Base-by-base conservation (phyloP, 805 yeast genomes). In the Candida arabinofermentans region DNA sequence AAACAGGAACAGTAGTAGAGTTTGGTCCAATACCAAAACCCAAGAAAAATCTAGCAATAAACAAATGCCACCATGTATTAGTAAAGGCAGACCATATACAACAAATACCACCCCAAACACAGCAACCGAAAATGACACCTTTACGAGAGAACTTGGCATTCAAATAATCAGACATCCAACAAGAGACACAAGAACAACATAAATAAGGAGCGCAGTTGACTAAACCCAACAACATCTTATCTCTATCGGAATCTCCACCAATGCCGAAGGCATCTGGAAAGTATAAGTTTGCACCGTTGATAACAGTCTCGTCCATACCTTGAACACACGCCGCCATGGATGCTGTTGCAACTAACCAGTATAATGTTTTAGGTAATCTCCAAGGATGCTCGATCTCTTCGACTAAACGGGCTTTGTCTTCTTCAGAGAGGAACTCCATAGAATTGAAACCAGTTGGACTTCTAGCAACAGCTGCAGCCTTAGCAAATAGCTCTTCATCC, bases 311-410 rank as follows among this genome's bases (percentile, higher is more conserved):
- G 62, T 83, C 89, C 81, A 83, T 82, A 60, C 90, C 89, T 59
- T 82, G 88, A 27, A 82, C 83, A 17, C 85, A 85, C 14, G 89
- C 90, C 38, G 85, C 83, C 76, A 82, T 72, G 1, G 88, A 81
- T 14, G 83, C 79, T 48, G 81, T 72, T 10, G 79, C 71, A 41
- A 83, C 77, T 41, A 82, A 75, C 45, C 68, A 77, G 47, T 75
- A 59, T 52, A 83, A 65, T 45, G 71, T 76, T 8, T 53, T 49
- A 18, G 66, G 79, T 16, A 74, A 37, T 30, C 58, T 59, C 77
- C 72, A 76, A 17, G 72, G 74, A 34, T 69, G 72, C 23, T 66
- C 59, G 19, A 53, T 52, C 44, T 74, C 89, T 39, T 59, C 60
- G 48, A 72, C 58, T 30, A 81, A 65, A 0, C 69, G 71, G 22